Percentiles rank a stretch among this genome's conserved stretches.
phyloP scores from a whole-genome alignment of 2,329 filamentous ascomycete species.

The Ceratocystis diversiconidia region DNA sequence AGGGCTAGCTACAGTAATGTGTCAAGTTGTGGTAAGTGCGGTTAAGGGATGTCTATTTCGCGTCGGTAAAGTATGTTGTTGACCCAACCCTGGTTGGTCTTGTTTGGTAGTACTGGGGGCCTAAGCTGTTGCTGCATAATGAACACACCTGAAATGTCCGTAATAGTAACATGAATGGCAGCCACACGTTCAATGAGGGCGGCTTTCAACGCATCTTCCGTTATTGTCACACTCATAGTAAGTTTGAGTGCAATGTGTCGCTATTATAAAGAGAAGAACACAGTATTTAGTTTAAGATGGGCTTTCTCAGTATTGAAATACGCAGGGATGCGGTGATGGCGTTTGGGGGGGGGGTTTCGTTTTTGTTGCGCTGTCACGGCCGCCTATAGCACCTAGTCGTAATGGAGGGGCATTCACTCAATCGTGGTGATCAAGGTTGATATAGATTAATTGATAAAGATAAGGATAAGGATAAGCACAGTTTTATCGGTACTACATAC shows the following conservation, averaged over 20 bases:
- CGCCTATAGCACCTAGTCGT: neutral
- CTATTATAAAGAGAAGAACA: neutral
- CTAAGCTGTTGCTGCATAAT: neutral
- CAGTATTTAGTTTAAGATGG: neutral
- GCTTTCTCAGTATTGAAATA: neutral
- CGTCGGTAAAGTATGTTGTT: neutral
- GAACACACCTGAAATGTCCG: slow-evolving; percentile 73
- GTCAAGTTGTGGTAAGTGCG: neutral
- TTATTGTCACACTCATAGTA: slow-evolving; percentile 25
- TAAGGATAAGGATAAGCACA: slow-evolving; percentile 8
- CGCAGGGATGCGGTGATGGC: slow-evolving; percentile 6
- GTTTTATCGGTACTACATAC: neutral
- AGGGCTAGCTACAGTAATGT: slow-evolving; percentile 9
- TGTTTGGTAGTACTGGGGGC: neutral
- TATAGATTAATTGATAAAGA: slow-evolving; percentile 18
- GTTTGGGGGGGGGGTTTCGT: neutral
- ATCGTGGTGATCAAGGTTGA: neutral
- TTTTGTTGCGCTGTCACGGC: neutral
- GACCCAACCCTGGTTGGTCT: neutral
- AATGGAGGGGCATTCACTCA: neutral
- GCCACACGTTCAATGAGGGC: slow-evolving; percentile 57
- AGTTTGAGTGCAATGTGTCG: neutral
- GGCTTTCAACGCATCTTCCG: slow-evolving; percentile 53
- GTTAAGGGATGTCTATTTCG: neutral
- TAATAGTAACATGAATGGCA: slow-evolving; percentile 70